A percentile compares a stretch with the other conserved stretches of the same genome.
Conservation (phyloP, 1,284 basidiomycete genomes). For the Tranzscheliella williamsii region DNA sequence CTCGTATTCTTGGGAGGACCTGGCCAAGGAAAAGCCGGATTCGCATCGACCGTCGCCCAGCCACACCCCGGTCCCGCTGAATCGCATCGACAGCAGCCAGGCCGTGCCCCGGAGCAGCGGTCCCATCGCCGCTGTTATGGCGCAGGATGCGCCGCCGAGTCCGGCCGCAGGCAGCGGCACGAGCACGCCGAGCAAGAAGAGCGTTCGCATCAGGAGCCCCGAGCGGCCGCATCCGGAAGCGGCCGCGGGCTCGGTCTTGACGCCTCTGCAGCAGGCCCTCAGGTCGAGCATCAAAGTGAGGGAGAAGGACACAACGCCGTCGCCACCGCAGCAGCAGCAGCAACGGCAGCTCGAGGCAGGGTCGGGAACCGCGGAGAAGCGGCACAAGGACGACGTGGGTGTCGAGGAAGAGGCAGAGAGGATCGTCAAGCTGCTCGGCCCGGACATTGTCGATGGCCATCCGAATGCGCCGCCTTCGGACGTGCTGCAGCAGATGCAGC, state of each 20-base stretch:
- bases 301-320: conserved; percentile 20
- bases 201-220: conserved; percentile 31
- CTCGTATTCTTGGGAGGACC: conserved; percentile 38
- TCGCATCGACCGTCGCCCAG: conserved; percentile 9
- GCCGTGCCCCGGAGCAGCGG: too few species aligned
- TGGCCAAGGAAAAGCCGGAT: conserved; percentile 12
- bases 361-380: conserved; percentile 28
- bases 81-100: conserved; percentile 1
- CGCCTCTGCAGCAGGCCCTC: conserved; percentile 26
- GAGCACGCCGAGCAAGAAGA: conserved; percentile 39
- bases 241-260: conserved; percentile 5
- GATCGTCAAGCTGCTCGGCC: conserved; percentile 52
- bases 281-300: conserved; percentile 22
- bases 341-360: conserved; percentile 4
- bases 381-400: conserved; percentile 46
- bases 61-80: conserved; percentile 21
- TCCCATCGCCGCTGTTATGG: conserved; percentile 3
- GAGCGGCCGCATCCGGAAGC: conserved; percentile 27
- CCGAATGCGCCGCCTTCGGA: conserved; percentile 36
- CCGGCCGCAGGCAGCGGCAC: conserved; percentile 18
- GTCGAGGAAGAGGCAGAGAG: conserved; percentile 55
- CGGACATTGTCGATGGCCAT: conserved; percentile 50
- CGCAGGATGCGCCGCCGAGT: conserved; percentile 9
- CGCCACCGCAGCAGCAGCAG: not conserved
- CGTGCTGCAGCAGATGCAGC: conserved; percentile 31